Evolutionary conservation across 768 basidiomycete genomes (phyloP), one percentile per base, ranked within the genome.

Genomic region (Phlegmacium glaucopus): DNA sequence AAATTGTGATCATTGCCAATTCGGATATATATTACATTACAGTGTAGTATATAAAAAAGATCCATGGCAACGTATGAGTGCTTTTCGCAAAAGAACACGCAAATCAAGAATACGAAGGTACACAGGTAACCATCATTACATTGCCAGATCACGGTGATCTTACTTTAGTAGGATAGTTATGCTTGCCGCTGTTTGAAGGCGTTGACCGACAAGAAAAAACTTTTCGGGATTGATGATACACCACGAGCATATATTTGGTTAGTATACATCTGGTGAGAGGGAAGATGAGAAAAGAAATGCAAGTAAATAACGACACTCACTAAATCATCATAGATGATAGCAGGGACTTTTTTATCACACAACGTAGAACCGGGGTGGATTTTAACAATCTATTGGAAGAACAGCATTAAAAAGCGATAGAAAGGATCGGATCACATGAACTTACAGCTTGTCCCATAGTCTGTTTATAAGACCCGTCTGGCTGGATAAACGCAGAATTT

Each of bases 311-410:
- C 22, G 22, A 29, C 3, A 71, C 86, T 59, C 51, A 96, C 95
- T 61, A 99, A 69, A 61, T 99, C 96, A 62, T 95, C 87, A 61
- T 90, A 99, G 30, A 99, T 77, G 52, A 99, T 92, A 5, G 87
- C 91, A 0, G 84, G 83, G 0, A 84, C 80, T 61, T 89, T 90
- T 60, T 88, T 91, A 54, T 87, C 85, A 56, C 78, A 79, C 57
- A 98, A 61, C 3, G 80, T 76, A 26, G 94, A 97, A 26, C 87
- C 79, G 0, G 95, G 96, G 60, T 98, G 93, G 16, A 99, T 88
- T 63, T 94, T 95, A 48, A 98, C 76, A 17, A 78, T 64, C 90
- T 75, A 53, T n/a, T 12, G 16, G 27, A n/a, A 37, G 16, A 16
- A 39, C 51, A 39, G 9, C 17, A 35, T 2, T 9, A 26, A 37